Conservation (phyloP, 2,329 filamentous ascomycete species). For the Colletotrichum liaoningense region DNA sequence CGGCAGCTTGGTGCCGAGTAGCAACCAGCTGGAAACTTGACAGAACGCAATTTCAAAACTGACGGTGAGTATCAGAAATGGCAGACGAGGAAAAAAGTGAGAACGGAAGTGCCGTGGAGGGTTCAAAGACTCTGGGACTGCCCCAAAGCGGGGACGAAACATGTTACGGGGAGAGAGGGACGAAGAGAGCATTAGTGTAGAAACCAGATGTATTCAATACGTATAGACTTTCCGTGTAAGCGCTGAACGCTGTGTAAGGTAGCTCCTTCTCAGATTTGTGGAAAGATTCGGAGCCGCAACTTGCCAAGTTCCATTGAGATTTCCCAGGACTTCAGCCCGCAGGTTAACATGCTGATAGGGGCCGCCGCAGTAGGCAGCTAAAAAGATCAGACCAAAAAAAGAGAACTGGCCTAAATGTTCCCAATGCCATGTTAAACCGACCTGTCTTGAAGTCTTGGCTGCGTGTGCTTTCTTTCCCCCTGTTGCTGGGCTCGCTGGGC, state of each 20-base stretch:
- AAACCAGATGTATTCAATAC: neutral
- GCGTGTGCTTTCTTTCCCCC: neutral
- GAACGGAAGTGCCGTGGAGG: neutral
- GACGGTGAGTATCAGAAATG: neutral
- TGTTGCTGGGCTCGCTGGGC: neutral
- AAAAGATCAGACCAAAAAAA: constrained; percentile 19
- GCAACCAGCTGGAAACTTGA: neutral
- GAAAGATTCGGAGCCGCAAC: constrained; percentile 2
- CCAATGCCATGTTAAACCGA: constrained; percentile 8
- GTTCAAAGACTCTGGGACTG: neutral
- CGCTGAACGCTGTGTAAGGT: neutral
- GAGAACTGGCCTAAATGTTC: neutral
- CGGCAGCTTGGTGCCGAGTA: neutral
- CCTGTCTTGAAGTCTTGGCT: constrained; percentile 18
- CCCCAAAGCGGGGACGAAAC: neutral
- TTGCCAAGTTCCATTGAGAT: neutral
- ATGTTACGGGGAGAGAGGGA: neutral
- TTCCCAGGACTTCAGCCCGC: neutral
- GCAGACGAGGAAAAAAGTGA: neutral
- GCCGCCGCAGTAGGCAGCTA: neutral
- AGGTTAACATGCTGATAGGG: constrained; percentile 5
- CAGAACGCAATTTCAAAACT: neutral
- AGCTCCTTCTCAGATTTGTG: neutral
- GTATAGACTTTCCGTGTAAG: constrained; percentile 19
- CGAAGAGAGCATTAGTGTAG: neutral